A percentile compares a stretch with the other conserved stretches of the same genome.
Conservation (phyloP, 2,329 filamentous ascomycete species). For the Sporothrix protearum region DNA sequence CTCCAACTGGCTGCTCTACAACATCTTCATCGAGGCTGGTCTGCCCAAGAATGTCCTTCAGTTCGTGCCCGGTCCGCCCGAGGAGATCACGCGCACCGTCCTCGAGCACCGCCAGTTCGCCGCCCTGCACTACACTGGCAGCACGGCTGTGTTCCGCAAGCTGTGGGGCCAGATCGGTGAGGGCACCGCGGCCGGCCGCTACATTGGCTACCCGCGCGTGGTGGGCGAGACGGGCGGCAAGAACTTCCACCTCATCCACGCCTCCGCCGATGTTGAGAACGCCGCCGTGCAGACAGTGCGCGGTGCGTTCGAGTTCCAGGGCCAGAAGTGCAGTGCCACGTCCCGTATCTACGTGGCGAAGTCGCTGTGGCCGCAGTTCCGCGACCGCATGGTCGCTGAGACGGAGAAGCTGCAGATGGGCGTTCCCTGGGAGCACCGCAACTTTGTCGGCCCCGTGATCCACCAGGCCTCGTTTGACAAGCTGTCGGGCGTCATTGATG, state of each 20-base stretch:
- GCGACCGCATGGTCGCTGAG: constrained; percentile 39
- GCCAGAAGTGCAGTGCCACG: constrained; percentile 51
- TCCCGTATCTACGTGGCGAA: constrained; percentile 55
- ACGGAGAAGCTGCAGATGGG: constrained; percentile 36
- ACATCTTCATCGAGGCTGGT: constrained; percentile 87
- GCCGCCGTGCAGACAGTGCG: constrained; percentile 47
- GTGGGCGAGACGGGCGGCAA: constrained; percentile 53
- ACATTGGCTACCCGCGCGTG: constrained; percentile 65
- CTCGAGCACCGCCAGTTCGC: constrained; percentile 77
- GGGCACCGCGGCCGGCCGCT: constrained; percentile 76
- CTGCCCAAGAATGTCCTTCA: constrained; percentile 87
- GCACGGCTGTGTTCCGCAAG: constrained; percentile 83
- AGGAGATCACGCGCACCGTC: constrained; percentile 73
- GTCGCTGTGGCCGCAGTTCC: constrained; percentile 41
- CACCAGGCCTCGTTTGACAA: constrained; percentile 46
- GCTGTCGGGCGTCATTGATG: constrained; percentile 45
- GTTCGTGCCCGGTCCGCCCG: constrained; percentile 85
- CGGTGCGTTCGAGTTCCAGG: constrained; percentile 49
- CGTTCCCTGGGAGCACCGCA: constrained; percentile 34
- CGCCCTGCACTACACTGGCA: constrained; percentile 92
- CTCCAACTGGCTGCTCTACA: constrained; percentile 87
- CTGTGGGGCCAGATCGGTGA: constrained; percentile 82
- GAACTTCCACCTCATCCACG: constrained; percentile 51
- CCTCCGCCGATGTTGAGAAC: constrained; percentile 45
- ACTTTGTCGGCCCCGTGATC: constrained; percentile 50